Percentiles rank a stretch among this genome's conserved stretches.
phyloP scores from a whole-genome alignment of 257 asterid species.

The Nicotiana undulata region DNA sequence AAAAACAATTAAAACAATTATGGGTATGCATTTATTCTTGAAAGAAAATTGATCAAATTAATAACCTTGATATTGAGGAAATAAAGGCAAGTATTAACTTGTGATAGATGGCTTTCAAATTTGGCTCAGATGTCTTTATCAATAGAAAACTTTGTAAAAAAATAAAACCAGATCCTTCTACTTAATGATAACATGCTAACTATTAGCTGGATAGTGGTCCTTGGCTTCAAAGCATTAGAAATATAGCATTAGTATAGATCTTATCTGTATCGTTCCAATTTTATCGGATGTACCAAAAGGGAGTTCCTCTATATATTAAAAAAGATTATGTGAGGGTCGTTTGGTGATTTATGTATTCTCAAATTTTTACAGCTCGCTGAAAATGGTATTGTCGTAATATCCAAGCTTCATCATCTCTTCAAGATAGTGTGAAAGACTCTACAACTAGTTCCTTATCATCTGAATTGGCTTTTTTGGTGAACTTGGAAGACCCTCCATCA shows the following conservation, averaged over 20 bases:
- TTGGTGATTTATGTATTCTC: no score
- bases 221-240: conserved; percentile 20
- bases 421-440: no score
- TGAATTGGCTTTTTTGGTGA: no score
- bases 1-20: background rate
- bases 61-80: background rate
- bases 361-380: no score
- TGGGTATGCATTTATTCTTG: background rate
- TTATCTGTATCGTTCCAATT: no score
- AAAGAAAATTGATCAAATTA: background rate
- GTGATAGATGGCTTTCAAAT: background rate
- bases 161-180: background rate
- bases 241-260: background rate
- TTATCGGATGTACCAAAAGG: no score
- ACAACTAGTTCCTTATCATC: no score
- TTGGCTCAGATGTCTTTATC: conserved; percentile 17
- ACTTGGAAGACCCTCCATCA: no score
- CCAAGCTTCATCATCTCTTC: no score
- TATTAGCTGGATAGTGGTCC: conserved; percentile 8
- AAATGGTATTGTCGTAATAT: no score
- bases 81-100: background rate
- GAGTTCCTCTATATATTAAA: no score
- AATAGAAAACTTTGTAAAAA: background rate
- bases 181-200: background rate
- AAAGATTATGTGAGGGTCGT: no score